These are phyloP conservation scores for Aspergillus asperescens DNA, from an alignment of 495 filamentous ascomycete genomes.

Conservation along the genomic window DNA sequence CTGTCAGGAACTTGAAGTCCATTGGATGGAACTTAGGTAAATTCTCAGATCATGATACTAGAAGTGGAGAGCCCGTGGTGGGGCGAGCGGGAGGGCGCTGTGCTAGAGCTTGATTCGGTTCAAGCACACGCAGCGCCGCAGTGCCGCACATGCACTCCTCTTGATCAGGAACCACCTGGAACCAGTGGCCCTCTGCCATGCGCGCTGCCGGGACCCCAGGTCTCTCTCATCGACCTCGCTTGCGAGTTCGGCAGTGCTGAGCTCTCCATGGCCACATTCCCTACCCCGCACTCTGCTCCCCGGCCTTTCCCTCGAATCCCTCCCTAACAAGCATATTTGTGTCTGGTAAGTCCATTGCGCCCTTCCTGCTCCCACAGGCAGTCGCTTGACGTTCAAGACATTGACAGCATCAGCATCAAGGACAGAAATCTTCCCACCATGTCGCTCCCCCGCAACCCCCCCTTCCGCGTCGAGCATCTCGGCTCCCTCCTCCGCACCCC, in stretches of 20 bases:
- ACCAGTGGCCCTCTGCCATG: too few species aligned
- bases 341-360: slow-evolving; percentile 1
- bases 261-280: not conserved
- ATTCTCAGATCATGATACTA: too few species aligned
- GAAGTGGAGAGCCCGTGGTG: too few species aligned
- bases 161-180: too few species aligned
- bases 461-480: slow-evolving; percentile 80
- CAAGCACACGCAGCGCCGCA: too few species aligned
- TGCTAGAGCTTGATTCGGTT: too few species aligned
- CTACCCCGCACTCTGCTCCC: slow-evolving; percentile 5
- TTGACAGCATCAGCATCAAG: not conserved
- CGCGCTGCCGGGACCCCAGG: too few species aligned
- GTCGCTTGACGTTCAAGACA: not conserved
- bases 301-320: not conserved
- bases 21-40: too few species aligned
- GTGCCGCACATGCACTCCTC: too few species aligned
- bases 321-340: not conserved
- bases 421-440: slow-evolving; percentile 22
- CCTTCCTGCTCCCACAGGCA: not conserved
- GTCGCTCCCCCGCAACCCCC: slow-evolving; percentile 55
- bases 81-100: too few species aligned
- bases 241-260: slow-evolving; percentile 4
- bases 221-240: not conserved
- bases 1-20: too few species aligned
- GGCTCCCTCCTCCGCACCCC: slow-evolving; percentile 75